A percentile compares a stretch with the other conserved stretches of the same genome.
Conservation (phyloP, 225 moss, liverwort and hornwort genomes). For the Pleurozium schreberi region DNA sequence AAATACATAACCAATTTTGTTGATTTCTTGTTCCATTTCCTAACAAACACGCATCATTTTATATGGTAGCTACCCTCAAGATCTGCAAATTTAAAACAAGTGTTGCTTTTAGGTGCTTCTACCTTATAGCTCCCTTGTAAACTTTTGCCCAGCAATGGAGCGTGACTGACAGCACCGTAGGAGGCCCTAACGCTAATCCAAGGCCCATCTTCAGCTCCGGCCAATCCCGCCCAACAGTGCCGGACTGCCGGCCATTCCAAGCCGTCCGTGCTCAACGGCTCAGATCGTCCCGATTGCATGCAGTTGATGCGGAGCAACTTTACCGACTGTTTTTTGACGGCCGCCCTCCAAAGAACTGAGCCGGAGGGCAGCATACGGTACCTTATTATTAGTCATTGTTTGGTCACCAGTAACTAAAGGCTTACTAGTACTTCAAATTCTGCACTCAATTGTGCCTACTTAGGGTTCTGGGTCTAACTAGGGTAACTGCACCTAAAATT, state of each 20-base stretch:
- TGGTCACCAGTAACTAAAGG: background rate
- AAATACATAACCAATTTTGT: too few relatives aligned
- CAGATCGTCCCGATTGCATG: background rate
- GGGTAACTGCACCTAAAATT: background rate
- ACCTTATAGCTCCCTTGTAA: too few relatives aligned
- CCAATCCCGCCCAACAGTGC: background rate
- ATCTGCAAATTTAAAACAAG: too few relatives aligned
- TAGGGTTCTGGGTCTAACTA: background rate
- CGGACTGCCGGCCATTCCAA: background rate
- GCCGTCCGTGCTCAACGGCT: too few relatives aligned
- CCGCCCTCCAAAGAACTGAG: too few relatives aligned
- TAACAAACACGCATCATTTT: too few relatives aligned
- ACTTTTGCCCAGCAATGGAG: too few relatives aligned
- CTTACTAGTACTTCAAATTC: background rate
- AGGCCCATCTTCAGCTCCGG: background rate
- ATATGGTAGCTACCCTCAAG: too few relatives aligned
- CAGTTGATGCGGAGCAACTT: background rate
- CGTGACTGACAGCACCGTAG: too few relatives aligned
- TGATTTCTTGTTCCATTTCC: too few relatives aligned
- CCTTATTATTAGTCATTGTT: background rate
- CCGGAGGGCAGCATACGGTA: background rate
- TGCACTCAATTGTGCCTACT: background rate
- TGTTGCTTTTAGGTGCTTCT: too few relatives aligned
- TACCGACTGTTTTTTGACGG: background rate
- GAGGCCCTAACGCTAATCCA: too few relatives aligned